phyloP scores from a whole-genome alignment of 345 rosid species.

The Pugionium dolabratum region DNA sequence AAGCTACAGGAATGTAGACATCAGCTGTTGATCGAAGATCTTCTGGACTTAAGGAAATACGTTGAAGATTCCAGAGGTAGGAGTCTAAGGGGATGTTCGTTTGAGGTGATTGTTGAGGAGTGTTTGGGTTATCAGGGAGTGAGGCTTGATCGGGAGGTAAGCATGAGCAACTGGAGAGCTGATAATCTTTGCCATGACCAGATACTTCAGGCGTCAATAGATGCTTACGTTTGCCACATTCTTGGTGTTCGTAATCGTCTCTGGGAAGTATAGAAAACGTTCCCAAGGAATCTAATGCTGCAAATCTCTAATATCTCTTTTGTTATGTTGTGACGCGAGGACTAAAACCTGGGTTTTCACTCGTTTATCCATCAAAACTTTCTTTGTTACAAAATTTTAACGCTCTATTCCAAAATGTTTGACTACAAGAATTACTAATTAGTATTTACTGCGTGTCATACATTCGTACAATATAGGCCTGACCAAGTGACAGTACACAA shows the following conservation, averaged over 20 bases:
- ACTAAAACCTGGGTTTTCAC: too few species aligned
- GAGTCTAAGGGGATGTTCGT: slow-evolving; percentile 21
- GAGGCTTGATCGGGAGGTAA: slow-evolving; percentile 24
- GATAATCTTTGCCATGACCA: slow-evolving; percentile 30
- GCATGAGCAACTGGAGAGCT: slow-evolving; percentile 45
- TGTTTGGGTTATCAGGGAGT: slow-evolving; percentile 39
- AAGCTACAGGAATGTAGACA: slow-evolving; percentile 24
- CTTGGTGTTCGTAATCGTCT: slow-evolving; percentile 33
- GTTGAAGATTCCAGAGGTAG: background rate
- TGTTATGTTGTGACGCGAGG: background rate
- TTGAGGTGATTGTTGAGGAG: slow-evolving; percentile 39
- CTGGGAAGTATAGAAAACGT: slow-evolving; percentile 6
- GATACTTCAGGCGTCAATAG: slow-evolving; percentile 39
- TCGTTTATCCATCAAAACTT: too few species aligned
- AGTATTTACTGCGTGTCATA: background rate
- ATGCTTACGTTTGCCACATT: slow-evolving; percentile 33
- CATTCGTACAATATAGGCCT: background rate
- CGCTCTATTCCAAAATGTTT: too few species aligned
- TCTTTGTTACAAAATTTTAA: too few species aligned
- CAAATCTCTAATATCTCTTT: slow-evolving; percentile 10
- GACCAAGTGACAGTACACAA: background rate
- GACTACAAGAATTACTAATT: too few species aligned
- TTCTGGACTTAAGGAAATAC: slow-evolving; percentile 36
- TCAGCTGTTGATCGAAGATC: slow-evolving; percentile 25
- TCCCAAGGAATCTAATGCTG: background rate